Percentiles rank a stretch among this genome's conserved stretches.
phyloP scores from a whole-genome alignment of 176 grass and related monocot species.

The Canna indica region DNA sequence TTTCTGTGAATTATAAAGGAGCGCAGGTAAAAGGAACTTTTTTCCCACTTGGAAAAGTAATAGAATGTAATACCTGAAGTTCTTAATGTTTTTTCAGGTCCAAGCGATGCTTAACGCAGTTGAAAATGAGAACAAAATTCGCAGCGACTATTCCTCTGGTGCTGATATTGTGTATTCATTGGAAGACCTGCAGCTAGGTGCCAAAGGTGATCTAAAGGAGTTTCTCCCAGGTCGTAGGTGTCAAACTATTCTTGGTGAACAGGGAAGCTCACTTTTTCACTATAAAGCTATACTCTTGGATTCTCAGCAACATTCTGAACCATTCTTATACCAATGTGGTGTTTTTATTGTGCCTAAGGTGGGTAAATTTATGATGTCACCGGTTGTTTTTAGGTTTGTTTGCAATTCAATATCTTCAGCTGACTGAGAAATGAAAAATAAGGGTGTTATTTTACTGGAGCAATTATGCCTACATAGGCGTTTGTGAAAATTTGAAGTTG shows the following conservation, averaged over 20 bases:
- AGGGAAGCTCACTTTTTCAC: conserved; percentile 53
- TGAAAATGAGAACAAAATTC: conserved; percentile 63
- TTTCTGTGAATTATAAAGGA: conserved; percentile 44
- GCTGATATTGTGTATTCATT: conserved; percentile 56
- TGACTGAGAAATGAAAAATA: not conserved
- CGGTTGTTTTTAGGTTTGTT: not conserved
- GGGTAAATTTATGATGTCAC: conserved; percentile 3
- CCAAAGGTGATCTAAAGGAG: conserved; percentile 62
- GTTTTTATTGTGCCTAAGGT: conserved; percentile 98
- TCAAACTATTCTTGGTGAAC: conserved; percentile 78
- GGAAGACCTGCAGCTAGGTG: conserved; percentile 80
- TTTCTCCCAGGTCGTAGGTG: conserved; percentile 57
- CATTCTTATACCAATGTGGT: conserved; percentile 64
- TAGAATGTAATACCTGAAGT: conserved; percentile 12
- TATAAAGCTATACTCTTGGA: conserved; percentile 85
- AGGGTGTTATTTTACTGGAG: not conserved
- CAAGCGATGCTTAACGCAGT: conserved; percentile 56
- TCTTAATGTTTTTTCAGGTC: conserved; percentile 31
- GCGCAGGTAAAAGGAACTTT: conserved; percentile 48
- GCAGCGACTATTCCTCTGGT: conserved; percentile 44
- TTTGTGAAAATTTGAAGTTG: not conserved
- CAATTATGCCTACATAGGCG: not conserved
- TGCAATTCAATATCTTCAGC: not conserved
- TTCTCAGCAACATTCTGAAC: conserved; percentile 46
- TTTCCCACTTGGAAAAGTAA: not conserved